A percentile compares a stretch with the other conserved stretches of the same genome.
phyloP scores from a whole-genome alignment of 495 filamentous ascomycete species.

The Sporormia fimetaria region DNA sequence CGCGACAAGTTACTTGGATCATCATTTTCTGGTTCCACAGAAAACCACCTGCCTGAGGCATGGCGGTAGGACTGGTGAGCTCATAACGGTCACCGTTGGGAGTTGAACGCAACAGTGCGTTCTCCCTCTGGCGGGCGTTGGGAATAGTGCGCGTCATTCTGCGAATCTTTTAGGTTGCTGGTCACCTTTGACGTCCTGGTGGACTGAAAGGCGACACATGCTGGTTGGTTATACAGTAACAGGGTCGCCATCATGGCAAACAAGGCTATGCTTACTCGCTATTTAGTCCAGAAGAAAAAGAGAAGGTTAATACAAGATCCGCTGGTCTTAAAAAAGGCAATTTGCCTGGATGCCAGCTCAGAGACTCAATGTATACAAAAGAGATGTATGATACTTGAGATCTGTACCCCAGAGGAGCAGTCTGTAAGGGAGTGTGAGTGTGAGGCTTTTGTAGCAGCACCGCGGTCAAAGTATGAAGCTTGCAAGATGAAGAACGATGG shows the following conservation, averaged over 20 bases:
- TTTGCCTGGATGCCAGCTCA: too few species aligned
- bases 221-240: constrained; percentile 13
- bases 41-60: constrained; percentile 46
- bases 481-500: too few species aligned
- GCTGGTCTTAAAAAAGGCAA: background rate
- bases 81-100: constrained; percentile 45
- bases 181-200: background rate
- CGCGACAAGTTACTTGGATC: constrained; percentile 47
- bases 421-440: too few species aligned
- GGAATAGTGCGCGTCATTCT: constrained; percentile 35
- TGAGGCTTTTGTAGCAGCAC: too few species aligned
- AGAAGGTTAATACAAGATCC: background rate
- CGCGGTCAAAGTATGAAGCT: too few species aligned
- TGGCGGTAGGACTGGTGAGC: constrained; percentile 42
- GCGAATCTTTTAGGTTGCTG: constrained; percentile 4
- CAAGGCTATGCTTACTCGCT: constrained; percentile 14
- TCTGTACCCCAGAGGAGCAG: too few species aligned
- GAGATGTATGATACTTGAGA: too few species aligned
- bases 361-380: too few species aligned
- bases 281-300: constrained; percentile 3
- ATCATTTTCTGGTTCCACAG: constrained; percentile 53
- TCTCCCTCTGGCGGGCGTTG: too few species aligned
- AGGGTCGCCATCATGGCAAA: constrained; percentile 14
- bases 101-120: constrained; percentile 39
- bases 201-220: constrained; percentile 10